Base-by-base conservation (phyloP, 306 rosid species). In the Pterocarpus macrocarpus region DNA sequence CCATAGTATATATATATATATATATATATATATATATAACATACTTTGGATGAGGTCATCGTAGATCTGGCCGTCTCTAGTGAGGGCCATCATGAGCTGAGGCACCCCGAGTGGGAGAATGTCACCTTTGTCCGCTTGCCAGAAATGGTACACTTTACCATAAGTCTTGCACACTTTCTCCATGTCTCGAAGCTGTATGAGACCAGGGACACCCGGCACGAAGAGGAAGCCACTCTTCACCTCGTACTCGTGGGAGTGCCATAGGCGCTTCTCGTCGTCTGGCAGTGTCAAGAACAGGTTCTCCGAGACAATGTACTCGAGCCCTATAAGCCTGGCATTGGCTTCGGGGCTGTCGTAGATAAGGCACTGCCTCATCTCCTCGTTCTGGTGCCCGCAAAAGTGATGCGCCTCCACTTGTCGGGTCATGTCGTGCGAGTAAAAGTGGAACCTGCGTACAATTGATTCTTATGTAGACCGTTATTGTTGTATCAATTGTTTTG, bases 381-480 rank as follows among this genome's bases (percentile, higher is more conserved):
- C 95, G 61, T 91, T 92, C 79, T 74, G 89, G 85, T 92, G 97
- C 0, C 85, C 83, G 43, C 97, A 94, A 64, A 8, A 94, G 79
- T 94, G 98, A 81, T 94, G 98, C 30, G 97, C 97, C 87, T 95
- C 98, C 77, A 92, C 90, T 79, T 91, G 97, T 61, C 92, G 77
- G 0, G 90, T 91, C 97, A 92, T 92, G 85, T 95, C 98, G 57
- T 95, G 9, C 0, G 84, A 74, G 80, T 95, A 95, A 71, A 91
- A 90, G 78, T 92, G 97, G 72, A 92, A 92, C 66, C 96, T 90
- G 45, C 64, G 1, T 10, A 15, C 61, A 55, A 16, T 15, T 14
- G 12, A n/a, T 52, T 4, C 57, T 13, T 52, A 52, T 17, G 13
- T 52, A 36, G 14, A 43, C 1, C 7, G 44, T 39, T 39, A 39